These are phyloP conservation scores for Rheum nobile DNA, from an alignment of 148 eudicot species.

Conservation along the genomic window DNA sequence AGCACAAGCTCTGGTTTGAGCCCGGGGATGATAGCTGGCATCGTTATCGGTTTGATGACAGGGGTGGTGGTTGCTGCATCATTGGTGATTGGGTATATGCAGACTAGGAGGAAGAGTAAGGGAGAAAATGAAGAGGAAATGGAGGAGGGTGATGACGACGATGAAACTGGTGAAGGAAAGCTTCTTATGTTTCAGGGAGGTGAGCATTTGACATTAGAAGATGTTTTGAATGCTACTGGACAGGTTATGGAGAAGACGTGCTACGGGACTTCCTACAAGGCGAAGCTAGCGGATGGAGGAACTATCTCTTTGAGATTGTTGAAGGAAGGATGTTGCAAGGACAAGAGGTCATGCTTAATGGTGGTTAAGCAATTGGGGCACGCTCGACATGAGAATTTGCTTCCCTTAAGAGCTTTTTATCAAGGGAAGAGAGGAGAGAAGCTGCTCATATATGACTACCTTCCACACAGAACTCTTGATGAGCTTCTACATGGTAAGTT, in stretches of 20 bases:
- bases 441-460: constrained; percentile 80
- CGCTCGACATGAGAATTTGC: constrained; percentile 80
- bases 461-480: constrained; percentile 57
- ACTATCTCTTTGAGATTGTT: constrained; percentile 82
- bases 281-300: constrained; percentile 84
- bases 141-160: constrained; percentile 40
- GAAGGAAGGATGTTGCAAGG: constrained; percentile 92
- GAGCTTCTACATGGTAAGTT: constrained; percentile 78
- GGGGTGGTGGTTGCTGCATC: constrained; percentile 73
- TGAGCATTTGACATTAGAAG: constrained; percentile 76
- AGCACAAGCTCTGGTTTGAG: constrained; percentile 42
- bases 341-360: constrained; percentile 62
- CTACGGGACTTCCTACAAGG: constrained; percentile 87
- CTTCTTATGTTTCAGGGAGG: constrained; percentile 80
- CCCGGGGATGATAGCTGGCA: constrained; percentile 79
- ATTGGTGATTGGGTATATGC: constrained; percentile 66
- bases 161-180: constrained; percentile 61
- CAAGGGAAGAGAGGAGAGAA: constrained; percentile 98
- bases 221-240: constrained; percentile 91
- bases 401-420: constrained; percentile 84
- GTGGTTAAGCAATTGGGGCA: constrained; percentile 76
- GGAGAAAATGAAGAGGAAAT: constrained; percentile 48
- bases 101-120: constrained; percentile 49
- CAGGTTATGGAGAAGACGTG: constrained; percentile 95
- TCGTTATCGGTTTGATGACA: constrained; percentile 83